These are phyloP conservation scores for Stereum hirsutum DNA, from an alignment of 1,284 basidiomycete species.

Conservation along the genomic window DNA sequence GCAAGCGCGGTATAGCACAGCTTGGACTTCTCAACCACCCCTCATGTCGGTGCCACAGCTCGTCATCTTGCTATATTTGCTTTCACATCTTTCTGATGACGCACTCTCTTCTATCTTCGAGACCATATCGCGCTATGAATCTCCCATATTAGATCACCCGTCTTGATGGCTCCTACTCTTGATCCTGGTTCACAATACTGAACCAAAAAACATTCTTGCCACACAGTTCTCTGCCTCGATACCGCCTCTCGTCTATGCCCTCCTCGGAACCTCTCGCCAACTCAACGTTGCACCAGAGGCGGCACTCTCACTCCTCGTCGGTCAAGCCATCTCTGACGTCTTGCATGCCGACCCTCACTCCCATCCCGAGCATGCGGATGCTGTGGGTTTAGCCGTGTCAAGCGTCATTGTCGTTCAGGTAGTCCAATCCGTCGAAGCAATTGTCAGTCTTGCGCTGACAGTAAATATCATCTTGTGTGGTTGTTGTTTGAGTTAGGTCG, in stretches of 20 bases:
- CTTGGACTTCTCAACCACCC: no score
- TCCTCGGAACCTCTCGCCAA: slow-evolving; percentile 80
- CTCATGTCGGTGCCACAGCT: no score
- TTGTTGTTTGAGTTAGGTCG: slow-evolving; percentile 66
- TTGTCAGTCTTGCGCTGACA: no score
- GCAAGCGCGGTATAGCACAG: no score
- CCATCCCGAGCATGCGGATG: slow-evolving; percentile 40
- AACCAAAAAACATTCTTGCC: not conserved
- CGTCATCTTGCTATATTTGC: no score
- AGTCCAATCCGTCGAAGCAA: slow-evolving; percentile 13
- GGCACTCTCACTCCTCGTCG: slow-evolving; percentile 80
- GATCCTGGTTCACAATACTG: no score
- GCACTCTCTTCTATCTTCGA: no score
- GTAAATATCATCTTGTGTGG: no score
- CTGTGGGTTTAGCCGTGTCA: slow-evolving; percentile 53
- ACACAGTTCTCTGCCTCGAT: slow-evolving; percentile 69
- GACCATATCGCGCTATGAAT: not conserved
- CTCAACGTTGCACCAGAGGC: slow-evolving; percentile 88
- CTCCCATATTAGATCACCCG: not conserved
- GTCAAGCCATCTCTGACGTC: slow-evolving; percentile 73
- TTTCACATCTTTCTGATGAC: no score
- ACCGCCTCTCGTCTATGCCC: slow-evolving; percentile 74
- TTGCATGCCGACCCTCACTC: slow-evolving; percentile 53
- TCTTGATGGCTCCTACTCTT: no score
- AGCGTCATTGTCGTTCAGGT: slow-evolving; percentile 82